phyloP scores from a whole-genome alignment of 2,329 filamentous ascomycete species.

The Thyridium curvatum region DNA sequence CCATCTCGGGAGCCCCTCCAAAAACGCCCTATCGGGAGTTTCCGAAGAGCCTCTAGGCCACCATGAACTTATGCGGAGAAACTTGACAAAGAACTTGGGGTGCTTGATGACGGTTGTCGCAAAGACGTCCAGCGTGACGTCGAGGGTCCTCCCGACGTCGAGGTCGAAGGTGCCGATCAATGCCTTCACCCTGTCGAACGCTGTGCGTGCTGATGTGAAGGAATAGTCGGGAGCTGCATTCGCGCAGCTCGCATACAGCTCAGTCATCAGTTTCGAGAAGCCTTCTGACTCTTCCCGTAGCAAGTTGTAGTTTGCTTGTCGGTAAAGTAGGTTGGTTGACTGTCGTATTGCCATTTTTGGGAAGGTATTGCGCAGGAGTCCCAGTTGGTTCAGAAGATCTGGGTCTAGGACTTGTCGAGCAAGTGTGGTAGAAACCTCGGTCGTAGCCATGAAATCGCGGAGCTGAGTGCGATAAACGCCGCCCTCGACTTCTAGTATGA shows the following conservation, averaged over 20 bases:
- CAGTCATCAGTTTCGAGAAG: slow-evolving; percentile 92
- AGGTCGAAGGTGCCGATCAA: slow-evolving; percentile 96
- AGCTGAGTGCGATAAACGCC: slow-evolving; percentile 43
- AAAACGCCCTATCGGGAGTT: slow-evolving; percentile 30
- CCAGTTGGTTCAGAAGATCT: slow-evolving; percentile 65
- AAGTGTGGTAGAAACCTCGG: slow-evolving; percentile 62
- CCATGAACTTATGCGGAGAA: slow-evolving; percentile 89
- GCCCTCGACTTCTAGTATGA: slow-evolving; percentile 68
- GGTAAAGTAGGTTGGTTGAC: slow-evolving; percentile 87
- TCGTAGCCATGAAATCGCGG: slow-evolving; percentile 63
- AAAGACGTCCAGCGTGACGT: slow-evolving; percentile 92
- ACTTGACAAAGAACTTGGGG: slow-evolving; percentile 88
- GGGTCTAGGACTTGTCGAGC: slow-evolving; percentile 83
- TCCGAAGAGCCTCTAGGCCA: slow-evolving; percentile 63
- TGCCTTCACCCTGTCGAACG: slow-evolving; percentile 87
- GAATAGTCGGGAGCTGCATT: slow-evolving; percentile 53
- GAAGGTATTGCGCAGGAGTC: slow-evolving; percentile 82
- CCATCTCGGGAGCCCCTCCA: slow-evolving; percentile 75
- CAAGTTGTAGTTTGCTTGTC: slow-evolving; percentile 94
- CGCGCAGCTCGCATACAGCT: slow-evolving; percentile 79
- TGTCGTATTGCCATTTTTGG: slow-evolving; percentile 77
- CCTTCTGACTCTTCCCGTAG: slow-evolving; percentile 93
- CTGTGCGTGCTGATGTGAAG: slow-evolving; percentile 72
- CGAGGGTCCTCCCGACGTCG: slow-evolving; percentile 88
- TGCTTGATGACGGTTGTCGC: slow-evolving; percentile 91